These are phyloP conservation scores for Scheffersomyces stipitis DNA, from an alignment of 805 yeast genomes.

Conservation along the genomic window DNA sequence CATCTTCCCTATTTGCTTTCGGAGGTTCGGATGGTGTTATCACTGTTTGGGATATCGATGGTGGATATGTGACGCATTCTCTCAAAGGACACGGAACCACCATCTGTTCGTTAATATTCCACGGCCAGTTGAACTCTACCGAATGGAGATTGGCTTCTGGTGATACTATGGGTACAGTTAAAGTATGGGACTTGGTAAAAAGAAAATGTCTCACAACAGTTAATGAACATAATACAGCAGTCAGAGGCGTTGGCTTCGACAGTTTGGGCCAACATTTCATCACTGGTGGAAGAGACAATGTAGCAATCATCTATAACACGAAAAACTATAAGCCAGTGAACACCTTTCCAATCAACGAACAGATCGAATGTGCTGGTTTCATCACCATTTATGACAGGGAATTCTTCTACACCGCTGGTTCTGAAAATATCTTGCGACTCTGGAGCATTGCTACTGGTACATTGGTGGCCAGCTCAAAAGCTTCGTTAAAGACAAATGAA, in stretches of 20 bases:
- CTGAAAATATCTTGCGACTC: slow-evolving; percentile 63
- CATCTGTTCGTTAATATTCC: slow-evolving; percentile 69
- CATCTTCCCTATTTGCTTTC: slow-evolving; percentile 84
- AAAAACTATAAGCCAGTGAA: slow-evolving; percentile 53
- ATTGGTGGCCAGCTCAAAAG: slow-evolving; percentile 42
- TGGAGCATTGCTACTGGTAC: slow-evolving; percentile 57
- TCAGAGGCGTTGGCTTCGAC: slow-evolving; percentile 76
- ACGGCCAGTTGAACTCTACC: slow-evolving; percentile 64
- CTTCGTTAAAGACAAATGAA: slow-evolving; percentile 62
- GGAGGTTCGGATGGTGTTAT: slow-evolving; percentile 95
- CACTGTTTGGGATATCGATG: slow-evolving; percentile 88
- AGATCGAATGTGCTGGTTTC: slow-evolving; percentile 71
- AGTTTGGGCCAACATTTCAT: slow-evolving; percentile 54
- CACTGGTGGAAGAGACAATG: slow-evolving; percentile 88
- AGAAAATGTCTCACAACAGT: slow-evolving; percentile 65
- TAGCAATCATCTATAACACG: slow-evolving; percentile 60
- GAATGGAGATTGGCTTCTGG: slow-evolving; percentile 80
- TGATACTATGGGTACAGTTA: slow-evolving; percentile 56
- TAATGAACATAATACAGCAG: slow-evolving; percentile 79
- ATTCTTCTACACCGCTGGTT: slow-evolving; percentile 73
- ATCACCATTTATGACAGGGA: slow-evolving; percentile 27
- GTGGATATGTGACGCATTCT: slow-evolving; percentile 84
- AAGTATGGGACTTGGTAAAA: slow-evolving; percentile 66
- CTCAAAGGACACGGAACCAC: slow-evolving; percentile 93
- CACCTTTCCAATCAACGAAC: slow-evolving; percentile 73